These are phyloP conservation scores for Thalassia testudinum DNA, from an alignment of 116 monocot species.

Conservation along the genomic window DNA sequence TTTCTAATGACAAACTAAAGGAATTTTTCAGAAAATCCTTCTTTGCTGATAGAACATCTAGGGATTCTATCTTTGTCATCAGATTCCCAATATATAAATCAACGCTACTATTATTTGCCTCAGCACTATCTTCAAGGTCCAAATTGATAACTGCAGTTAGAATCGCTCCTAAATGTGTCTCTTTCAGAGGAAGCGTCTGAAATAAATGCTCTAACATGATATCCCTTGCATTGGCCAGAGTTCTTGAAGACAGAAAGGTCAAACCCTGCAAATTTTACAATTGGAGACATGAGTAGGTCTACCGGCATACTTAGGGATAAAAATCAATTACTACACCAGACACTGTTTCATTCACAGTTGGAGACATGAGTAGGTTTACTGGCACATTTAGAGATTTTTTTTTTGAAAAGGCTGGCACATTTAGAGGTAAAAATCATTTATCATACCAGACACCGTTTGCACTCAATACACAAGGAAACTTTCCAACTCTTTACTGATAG, in stretches of 20 bases:
- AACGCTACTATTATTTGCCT: slow-evolving; percentile 4
- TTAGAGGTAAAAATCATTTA: too few relatives aligned
- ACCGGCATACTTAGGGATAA: too few relatives aligned
- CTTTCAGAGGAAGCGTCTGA: slow-evolving; percentile 22
- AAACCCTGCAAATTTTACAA: too few relatives aligned
- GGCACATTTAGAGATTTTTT: too few relatives aligned
- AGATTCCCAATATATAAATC: slow-evolving; percentile 28
- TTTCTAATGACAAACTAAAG: neutral
- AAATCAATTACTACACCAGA: too few relatives aligned
- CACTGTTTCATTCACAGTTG: too few relatives aligned
- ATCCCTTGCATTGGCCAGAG: slow-evolving; percentile 38
- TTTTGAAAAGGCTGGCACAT: too few relatives aligned
- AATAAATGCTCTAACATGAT: slow-evolving; percentile 44
- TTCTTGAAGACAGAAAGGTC: slow-evolving; percentile 24
- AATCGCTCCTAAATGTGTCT: slow-evolving; percentile 28
- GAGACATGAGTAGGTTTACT: too few relatives aligned
- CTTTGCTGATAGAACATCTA: slow-evolving; percentile 13
- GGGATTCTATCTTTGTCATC: slow-evolving; percentile 17
- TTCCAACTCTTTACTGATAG: neutral
- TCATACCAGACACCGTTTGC: neutral
- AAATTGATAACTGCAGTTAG: slow-evolving; percentile 33
- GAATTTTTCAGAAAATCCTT: slow-evolving; percentile 6
- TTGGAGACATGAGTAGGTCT: too few relatives aligned
- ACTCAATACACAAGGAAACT: neutral
- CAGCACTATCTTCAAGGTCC: slow-evolving; percentile 27